phyloP scores from a whole-genome alignment of 306 rosid species.

The Vigna radiata region DNA sequence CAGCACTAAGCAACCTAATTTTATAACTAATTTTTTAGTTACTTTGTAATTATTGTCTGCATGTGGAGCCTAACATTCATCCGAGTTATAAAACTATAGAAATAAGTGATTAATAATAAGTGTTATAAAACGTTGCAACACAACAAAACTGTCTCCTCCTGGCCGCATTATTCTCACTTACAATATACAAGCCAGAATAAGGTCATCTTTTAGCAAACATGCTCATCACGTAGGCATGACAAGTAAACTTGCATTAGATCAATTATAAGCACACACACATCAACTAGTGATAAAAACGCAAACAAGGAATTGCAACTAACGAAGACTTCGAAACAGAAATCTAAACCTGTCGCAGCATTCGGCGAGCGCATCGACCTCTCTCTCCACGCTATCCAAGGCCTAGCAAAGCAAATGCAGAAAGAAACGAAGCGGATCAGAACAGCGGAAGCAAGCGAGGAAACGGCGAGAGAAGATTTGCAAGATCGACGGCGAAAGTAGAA shows the following conservation, averaged over 20 bases:
- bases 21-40: not conserved
- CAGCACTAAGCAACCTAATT: slow-evolving; percentile 8
- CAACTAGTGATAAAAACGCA: not conserved
- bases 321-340: not conserved
- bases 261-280: not conserved
- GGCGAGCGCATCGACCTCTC: slow-evolving; percentile 69
- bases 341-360: slow-evolving; percentile 82
- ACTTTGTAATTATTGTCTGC: not conserved
- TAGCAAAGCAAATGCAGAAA: slow-evolving; percentile 25
- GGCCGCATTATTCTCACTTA: too few species aligned
- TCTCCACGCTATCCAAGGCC: slow-evolving; percentile 88
- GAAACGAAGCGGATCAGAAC: slow-evolving; percentile 38
- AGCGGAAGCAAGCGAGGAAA: slow-evolving; percentile 24
- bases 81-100: slow-evolving; percentile 14
- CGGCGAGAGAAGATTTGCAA: not conserved
- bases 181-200: too few species aligned
- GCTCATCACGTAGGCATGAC: too few species aligned
- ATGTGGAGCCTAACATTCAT: not conserved
- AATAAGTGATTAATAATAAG: slow-evolving; percentile 7
- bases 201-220: too few species aligned
- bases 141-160: too few species aligned
- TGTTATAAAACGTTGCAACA: not conserved
- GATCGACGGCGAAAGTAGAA: not conserved
- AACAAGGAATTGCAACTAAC: slow-evolving; percentile 26
- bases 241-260: too few species aligned